Evolutionary conservation across 352 stramenopile species (phyloP).

Genomic region (Elongisporangium anandrum): DNA sequence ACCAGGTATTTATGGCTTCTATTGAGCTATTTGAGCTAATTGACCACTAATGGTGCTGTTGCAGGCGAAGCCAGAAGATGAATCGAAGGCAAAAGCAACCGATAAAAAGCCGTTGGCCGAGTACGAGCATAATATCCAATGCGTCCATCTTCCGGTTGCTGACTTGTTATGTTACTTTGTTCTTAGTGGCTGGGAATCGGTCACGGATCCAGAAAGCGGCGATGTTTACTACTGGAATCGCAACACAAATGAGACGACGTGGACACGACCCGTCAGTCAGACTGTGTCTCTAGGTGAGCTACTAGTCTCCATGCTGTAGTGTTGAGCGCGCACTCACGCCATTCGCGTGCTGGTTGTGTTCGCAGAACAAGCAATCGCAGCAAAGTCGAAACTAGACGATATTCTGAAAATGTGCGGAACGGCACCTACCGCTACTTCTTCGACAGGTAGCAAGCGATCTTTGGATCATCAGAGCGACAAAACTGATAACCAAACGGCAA

Average conservation of each 20-base stretch:
- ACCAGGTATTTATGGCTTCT: conserved; percentile 4
- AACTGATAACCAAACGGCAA: not conserved
- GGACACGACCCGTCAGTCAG: conserved; percentile 40
- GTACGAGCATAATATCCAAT: conserved; percentile 1
- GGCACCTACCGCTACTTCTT: not conserved
- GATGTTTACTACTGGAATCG: conserved; percentile 76
- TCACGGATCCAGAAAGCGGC: conserved; percentile 45
- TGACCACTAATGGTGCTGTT: not conserved
- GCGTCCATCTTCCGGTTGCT: conserved; percentile 1
- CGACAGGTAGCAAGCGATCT: not conserved
- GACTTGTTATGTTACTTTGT: conserved; percentile 2
- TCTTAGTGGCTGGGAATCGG: conserved; percentile 59
- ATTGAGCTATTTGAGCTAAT: not conserved
- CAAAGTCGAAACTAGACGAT: conserved; percentile 57
- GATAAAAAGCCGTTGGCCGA: conserved; percentile 11
- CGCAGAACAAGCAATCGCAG: conserved; percentile 42
- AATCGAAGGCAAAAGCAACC: conserved; percentile 1
- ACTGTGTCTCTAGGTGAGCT: conserved; percentile 50
- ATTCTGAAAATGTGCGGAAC: conserved; percentile 43
- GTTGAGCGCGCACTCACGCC: not conserved
- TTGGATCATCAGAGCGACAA: not conserved
- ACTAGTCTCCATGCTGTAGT: not conserved
- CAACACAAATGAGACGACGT: conserved; percentile 71
- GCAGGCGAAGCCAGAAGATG: not conserved
- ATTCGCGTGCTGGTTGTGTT: not conserved